Base-by-base conservation (phyloP, 2,329 filamentous ascomycete genomes). In the Clonostachys chloroleuca region DNA sequence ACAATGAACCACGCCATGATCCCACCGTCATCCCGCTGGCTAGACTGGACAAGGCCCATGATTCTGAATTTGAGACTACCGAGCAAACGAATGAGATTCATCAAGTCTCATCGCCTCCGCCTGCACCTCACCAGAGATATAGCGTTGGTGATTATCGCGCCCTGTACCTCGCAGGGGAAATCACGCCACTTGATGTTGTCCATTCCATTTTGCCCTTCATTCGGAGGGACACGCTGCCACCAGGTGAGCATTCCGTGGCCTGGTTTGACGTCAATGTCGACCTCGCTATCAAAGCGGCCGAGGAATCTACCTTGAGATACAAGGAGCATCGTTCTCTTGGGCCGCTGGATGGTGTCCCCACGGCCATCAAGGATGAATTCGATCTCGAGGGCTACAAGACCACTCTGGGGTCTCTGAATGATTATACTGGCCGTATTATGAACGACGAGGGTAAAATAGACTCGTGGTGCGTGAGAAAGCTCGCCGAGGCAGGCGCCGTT, bases 341-440 rank as follows among this genome's bases (percentile, higher is more conserved):
- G 0, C 73, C 80, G 1, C 69, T 92, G 1, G 87, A 91, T 55
- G 88, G 87, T 8, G 77, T 92, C 0, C 87, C 87, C 0, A 78
- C 89, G 6, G 84, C 80, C 0, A 77, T 90, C 44, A 92, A 92
- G 66, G 87, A 92, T 56, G 86, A 91, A 60, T 80, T 87, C 44
- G 83, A 90, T 59, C 66, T 92, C 20, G 78, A 81, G n/a, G 88
- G 87, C 1, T 91, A 92, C 61, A 73, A 74, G 40, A 85, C 80
- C 39, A 84, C 74, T 12, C 71, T 87, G 40, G 85, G 84, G 8
- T 82, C 80, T 10, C 71, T 70, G 34, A 70, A 81, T 51, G 79
- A 86, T 57, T 86, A 83, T 56, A 81, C 75, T 1, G 66, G 73
- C 8, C 59, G 69, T 12, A 39, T 39, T 5, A n/a, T 18, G 14